Evolutionary conservation across 805 yeast genomes (phyloP), one percentile per base, ranked within the genome.

Genomic region (Millerozyma miso): DNA sequence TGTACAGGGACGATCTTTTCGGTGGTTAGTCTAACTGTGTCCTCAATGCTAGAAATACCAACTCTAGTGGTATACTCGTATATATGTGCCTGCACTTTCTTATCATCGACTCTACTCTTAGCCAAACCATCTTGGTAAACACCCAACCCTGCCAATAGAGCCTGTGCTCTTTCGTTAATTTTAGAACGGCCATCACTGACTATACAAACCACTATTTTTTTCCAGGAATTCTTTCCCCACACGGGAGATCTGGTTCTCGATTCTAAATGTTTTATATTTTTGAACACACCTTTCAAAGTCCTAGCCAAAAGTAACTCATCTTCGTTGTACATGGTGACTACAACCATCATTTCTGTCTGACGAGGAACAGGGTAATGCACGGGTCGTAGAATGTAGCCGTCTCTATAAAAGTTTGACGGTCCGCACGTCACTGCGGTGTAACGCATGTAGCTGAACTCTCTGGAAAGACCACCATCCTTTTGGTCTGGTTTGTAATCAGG

Each of bases 181-280:
- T 83, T 81, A 34, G 80, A 79, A 44, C 83, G 71, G 29, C 86
- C 86, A 51, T 81, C 86, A 67, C 79, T 73, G 20, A 81, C 81
- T 38, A 81, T 60, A 35, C 81, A 75, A 23, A 81, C 86, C 16
- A 79, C 83, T 35, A 81, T 71, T 51, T 80, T 80, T 51, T 81
- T 77, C 86, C 77, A 73, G 52, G 66, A 74, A 62, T 61, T 74
- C 51, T 48, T 74, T 57, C 64, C 75, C 78, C 63, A 77, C 50
- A 59, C 73, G 45, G 78, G 71, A 51, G 68, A 74, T 63, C 64
- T 67, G 41, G 54, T 60, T 59, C 77, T 53, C 48, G 71, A 57
- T 59, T 73, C 73, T 45, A 81, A 71, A 51, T 81, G 81, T 46
- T 81, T 73, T 48, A 81, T 75, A 56, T 81, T 81, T 47, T 79